Conservation (phyloP, 805 yeast genomes). For the Starmerella stigmatis region DNA sequence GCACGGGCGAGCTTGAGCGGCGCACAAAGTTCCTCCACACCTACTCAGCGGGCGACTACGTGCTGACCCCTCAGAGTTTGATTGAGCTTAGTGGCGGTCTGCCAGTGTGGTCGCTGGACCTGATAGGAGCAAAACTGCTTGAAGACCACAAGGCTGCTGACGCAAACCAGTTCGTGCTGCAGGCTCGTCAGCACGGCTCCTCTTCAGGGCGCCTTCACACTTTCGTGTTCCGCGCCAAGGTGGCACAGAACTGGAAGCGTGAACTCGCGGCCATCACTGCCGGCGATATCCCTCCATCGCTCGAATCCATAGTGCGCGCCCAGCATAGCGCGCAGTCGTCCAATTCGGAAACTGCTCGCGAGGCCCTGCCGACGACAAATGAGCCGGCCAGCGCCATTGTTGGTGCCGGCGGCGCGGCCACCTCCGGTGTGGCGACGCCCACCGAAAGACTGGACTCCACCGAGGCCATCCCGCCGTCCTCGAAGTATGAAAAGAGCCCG, state of each 20-base stretch:
- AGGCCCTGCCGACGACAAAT: not conserved
- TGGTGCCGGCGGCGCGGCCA: constrained; percentile 2
- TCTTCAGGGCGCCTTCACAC: constrained; percentile 55
- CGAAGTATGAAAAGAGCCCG: not conserved
- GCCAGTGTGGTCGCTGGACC: constrained; percentile 25
- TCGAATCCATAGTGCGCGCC: constrained; percentile 4
- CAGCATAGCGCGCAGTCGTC: not conserved
- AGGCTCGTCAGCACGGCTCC: constrained; percentile 25
- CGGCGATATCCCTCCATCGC: constrained; percentile 20
- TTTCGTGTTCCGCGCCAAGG: constrained; percentile 90
- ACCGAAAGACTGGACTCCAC: not conserved
- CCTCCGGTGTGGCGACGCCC: not conserved
- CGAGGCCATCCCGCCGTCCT: constrained; percentile 1
- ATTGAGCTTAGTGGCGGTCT: constrained; percentile 66
- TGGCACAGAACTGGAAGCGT: constrained; percentile 69
- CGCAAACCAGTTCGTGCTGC: constrained; percentile 59
- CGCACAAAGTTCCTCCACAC: constrained; percentile 84
- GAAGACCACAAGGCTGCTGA: constrained; percentile 60
- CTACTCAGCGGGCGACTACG: constrained; percentile 86
- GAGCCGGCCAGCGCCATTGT: not conserved
- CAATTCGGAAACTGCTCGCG: not conserved
- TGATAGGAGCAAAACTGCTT: constrained; percentile 56
- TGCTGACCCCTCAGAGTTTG: constrained; percentile 72
- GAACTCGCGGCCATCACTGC: constrained; percentile 61
- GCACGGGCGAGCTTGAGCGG: constrained; percentile 76